Percentiles rank a stretch among this genome's conserved stretches.
Conservation (phyloP, 495 filamentous ascomycete genomes). For the Penicillium paradoxum region DNA sequence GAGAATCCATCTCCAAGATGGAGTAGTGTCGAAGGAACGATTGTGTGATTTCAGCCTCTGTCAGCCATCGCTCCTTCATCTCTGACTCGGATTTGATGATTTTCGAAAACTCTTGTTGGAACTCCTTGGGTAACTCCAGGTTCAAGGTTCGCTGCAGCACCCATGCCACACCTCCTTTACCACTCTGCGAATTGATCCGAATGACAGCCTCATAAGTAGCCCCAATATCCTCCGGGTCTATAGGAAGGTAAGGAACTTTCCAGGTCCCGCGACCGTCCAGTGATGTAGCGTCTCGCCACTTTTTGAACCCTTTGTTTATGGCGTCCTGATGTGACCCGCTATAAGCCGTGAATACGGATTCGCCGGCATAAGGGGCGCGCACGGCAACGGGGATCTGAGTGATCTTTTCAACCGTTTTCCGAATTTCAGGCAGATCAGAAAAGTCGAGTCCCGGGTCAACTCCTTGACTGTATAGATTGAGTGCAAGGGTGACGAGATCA, state of each 20-base stretch:
- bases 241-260: slow-evolving; percentile 75
- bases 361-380: slow-evolving; percentile 76
- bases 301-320: slow-evolving; percentile 83
- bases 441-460: slow-evolving; percentile 77
- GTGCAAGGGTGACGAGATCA: slow-evolving; percentile 83
- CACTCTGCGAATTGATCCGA: slow-evolving; percentile 82
- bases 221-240: slow-evolving; percentile 82
- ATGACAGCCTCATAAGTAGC: slow-evolving; percentile 87
- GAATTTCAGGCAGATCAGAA: slow-evolving; percentile 69
- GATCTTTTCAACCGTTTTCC: slow-evolving; percentile 71
- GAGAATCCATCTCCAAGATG: slow-evolving; percentile 1
- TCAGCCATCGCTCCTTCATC: neutral
- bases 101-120: slow-evolving; percentile 2
- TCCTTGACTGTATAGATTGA: slow-evolving; percentile 88
- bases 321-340: slow-evolving; percentile 86
- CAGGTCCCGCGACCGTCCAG: slow-evolving; percentile 23
- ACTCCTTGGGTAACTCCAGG: slow-evolving; percentile 60
- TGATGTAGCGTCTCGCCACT: neutral
- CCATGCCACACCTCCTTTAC: slow-evolving; percentile 85
- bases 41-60: slow-evolving; percentile 1
- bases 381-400: slow-evolving; percentile 83
- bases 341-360: slow-evolving; percentile 79
- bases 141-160: slow-evolving; percentile 55
- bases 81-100: slow-evolving; percentile 3
- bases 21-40: slow-evolving; percentile 3